These are phyloP conservation scores for Fusarium scirpi DNA, from an alignment of 2,329 filamentous ascomycete genomes.

Conservation along the genomic window DNA sequence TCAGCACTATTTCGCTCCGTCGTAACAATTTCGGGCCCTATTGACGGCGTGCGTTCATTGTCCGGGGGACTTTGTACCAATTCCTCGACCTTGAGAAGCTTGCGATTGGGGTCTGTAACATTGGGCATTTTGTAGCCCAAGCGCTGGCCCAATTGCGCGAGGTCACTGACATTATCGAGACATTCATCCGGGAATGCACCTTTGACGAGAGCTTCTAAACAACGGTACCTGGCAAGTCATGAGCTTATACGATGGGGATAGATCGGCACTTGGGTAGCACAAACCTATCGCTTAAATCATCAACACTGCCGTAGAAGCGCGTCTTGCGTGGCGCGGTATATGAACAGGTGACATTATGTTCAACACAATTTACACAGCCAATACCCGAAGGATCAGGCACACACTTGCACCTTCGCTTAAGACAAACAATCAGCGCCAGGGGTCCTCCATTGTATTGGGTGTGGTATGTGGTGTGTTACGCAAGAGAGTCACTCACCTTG, in stretches of 20 bases:
- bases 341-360: conserved; percentile 50
- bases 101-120: conserved; percentile 34
- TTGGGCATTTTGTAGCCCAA: conserved; percentile 53
- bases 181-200: conserved; percentile 51
- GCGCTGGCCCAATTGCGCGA: conserved; percentile 48
- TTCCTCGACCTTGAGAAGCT: conserved; percentile 32
- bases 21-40: conserved; percentile 6
- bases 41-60: background rate
- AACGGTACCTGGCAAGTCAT: conserved; percentile 46
- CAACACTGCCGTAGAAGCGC: conserved; percentile 54
- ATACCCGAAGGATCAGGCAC: conserved; percentile 47
- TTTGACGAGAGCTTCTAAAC: conserved; percentile 53
- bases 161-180: conserved; percentile 47
- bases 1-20: background rate
- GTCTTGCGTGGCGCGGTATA: conserved; percentile 53
- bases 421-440: conserved; percentile 1
- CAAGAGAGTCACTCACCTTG: conserved; percentile 42
- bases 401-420: conserved; percentile 53
- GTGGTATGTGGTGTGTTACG: background rate
- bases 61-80: conserved; percentile 13
- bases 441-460: background rate
- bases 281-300: conserved; percentile 53
- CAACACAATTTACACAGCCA: conserved; percentile 51
- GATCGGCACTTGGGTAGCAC: conserved; percentile 5
- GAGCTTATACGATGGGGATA: background rate